A percentile compares a stretch with the other conserved stretches of the same genome.
phyloP scores from a whole-genome alignment of 768 basidiomycete genomes.

The Lanmaoa rubissima region DNA sequence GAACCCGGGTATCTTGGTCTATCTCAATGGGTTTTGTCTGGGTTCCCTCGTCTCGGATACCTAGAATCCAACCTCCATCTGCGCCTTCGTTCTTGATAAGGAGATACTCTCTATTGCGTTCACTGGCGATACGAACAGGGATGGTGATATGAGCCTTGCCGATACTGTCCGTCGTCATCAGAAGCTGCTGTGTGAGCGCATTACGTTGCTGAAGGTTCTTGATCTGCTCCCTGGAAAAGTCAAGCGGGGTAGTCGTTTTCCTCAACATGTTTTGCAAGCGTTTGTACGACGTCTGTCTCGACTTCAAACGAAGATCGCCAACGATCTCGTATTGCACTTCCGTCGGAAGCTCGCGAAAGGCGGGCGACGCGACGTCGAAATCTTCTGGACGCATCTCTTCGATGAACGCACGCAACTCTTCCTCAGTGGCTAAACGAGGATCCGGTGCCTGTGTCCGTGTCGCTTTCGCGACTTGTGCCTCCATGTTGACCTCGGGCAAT shows the following conservation, averaged over 20 bases:
- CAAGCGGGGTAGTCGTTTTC: constrained; percentile 76
- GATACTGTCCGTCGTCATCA: constrained; percentile 89
- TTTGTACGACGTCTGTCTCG: constrained; percentile 89
- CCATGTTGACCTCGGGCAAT: constrained; percentile 81
- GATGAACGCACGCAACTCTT: constrained; percentile 89
- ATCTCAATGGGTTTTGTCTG: constrained; percentile 83
- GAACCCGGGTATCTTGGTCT: constrained; percentile 55
- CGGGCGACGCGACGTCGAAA: constrained; percentile 86
- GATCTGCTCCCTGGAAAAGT: constrained; percentile 97
- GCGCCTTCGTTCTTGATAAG: constrained; percentile 87
- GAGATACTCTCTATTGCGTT: constrained; percentile 93
- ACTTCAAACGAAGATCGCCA: constrained; percentile 91
- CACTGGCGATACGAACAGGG: constrained; percentile 91
- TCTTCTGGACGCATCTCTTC: constrained; percentile 96
- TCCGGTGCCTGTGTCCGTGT: constrained; percentile 68
- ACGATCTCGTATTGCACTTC: constrained; percentile 99
- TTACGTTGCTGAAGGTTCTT: constrained; percentile 87
- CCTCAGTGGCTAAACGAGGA: constrained; percentile 93
- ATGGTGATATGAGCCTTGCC: constrained; percentile 88
- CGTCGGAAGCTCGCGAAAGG: constrained; percentile 89
- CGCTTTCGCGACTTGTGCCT: constrained; percentile 58
- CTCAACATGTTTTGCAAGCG: constrained; percentile 90
- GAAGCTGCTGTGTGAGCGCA: constrained; percentile 85
- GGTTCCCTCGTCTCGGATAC: constrained; percentile 85
- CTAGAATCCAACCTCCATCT: constrained; percentile 92